Base-by-base conservation (phyloP, 805 yeast genomes). In the Ogataea ganodermae region DNA sequence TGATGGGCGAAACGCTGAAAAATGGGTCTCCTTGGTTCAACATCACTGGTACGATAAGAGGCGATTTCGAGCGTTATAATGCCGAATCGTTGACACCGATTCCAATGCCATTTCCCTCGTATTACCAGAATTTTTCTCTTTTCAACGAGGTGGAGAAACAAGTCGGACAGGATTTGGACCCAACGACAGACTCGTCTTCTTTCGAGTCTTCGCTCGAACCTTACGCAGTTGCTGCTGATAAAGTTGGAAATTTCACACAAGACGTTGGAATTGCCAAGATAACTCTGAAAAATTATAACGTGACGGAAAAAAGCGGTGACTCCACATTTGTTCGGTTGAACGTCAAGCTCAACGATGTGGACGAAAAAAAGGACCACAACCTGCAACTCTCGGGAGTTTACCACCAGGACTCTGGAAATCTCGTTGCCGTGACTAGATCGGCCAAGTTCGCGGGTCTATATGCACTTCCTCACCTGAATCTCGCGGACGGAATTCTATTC, bases 371-470 rank as follows among this genome's bases (percentile, higher is more conserved):
- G 26, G 71, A 68, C 45, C 81, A 83, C 59, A 59, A 62, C 1
- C 54, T 89, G 16, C 70, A 72, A 4, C 67, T 87, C 9, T 67
- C 68, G 20, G 91, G 90, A 0, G 73, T 83, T 1, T 85, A 84
- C 61, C 88, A 84, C 58, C 83, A 85, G 51, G 73, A 75, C 17
- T 67, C 80, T 1, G 95, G 95, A 0, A 71, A 86, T 43, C 61
- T 86, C 3, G 68, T 86, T 13, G 73, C 83, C 0, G 59, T 78
- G 16, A 75, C 89, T 1, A 70, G 74, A 28, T 76, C 89, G 23
- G 87, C 86, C 6, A 85, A 84, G 61, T 82, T 82, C 61, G 70
- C 73, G 44, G 84, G 89, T 6, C 45, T 73, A n/a, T 75, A 76
- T 58, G 84, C 83, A 1, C 68, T 86, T 27, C 81, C 89, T 9